phyloP scores from a whole-genome alignment of 306 rosid genomes.

The Astragalus glycyphyllos region DNA sequence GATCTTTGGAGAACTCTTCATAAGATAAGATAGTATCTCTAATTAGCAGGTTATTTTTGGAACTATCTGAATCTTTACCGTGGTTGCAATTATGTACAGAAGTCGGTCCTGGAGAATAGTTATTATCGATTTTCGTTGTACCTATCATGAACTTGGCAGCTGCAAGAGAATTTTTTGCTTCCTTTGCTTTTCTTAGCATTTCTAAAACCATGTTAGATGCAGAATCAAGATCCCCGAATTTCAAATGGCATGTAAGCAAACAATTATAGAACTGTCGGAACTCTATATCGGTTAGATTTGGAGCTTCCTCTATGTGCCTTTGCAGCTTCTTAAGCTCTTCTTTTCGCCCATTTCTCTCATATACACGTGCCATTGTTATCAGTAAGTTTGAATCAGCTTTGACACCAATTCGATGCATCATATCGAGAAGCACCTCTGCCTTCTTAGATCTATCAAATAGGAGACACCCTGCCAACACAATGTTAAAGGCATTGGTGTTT shows the following conservation, averaged over 20 bases:
- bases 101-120: slow-evolving; percentile 43
- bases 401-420: slow-evolving; percentile 83
- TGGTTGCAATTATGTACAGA: slow-evolving; percentile 40
- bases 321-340: slow-evolving; percentile 81
- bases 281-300: slow-evolving; percentile 67
- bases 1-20: slow-evolving; percentile 62
- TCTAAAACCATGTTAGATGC: slow-evolving; percentile 83
- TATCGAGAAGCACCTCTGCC: slow-evolving; percentile 88
- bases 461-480: slow-evolving; percentile 82
- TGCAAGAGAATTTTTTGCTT: slow-evolving; percentile 70
- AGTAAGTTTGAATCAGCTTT: slow-evolving; percentile 70
- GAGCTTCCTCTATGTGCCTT: slow-evolving; percentile 72
- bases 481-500: slow-evolving; percentile 67
- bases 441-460: slow-evolving; percentile 72
- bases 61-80: slow-evolving; percentile 38
- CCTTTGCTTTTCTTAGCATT: slow-evolving; percentile 80
- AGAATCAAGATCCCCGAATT: slow-evolving; percentile 79
- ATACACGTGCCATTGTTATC: slow-evolving; percentile 72
- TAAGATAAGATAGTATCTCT: slow-evolving; percentile 45
- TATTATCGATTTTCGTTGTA: slow-evolving; percentile 44
- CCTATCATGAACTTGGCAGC: slow-evolving; percentile 53
- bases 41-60: slow-evolving; percentile 33
- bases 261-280: slow-evolving; percentile 76
- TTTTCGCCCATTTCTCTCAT: slow-evolving; percentile 81
- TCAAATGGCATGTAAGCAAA: slow-evolving; percentile 81